Evolutionary conservation across 495 filamentous ascomycete genomes (phyloP), one percentile per base, ranked within the genome.

Genomic region (Cryomyces antarcticus): DNA sequence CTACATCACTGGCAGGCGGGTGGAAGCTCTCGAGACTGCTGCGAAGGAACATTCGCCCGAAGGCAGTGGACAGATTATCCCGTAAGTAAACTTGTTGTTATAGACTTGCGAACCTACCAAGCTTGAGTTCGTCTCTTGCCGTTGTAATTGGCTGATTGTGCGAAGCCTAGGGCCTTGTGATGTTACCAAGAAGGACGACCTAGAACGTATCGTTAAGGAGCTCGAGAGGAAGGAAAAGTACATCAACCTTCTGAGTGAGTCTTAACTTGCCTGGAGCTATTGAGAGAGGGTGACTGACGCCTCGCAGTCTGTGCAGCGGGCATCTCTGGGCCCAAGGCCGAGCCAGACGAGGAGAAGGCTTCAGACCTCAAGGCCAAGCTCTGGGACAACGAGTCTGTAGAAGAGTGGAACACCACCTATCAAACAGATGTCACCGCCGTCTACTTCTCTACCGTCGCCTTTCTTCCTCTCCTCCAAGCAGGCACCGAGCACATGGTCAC

Each of bases 371-470:
- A 63, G 47, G 48, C 52, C 31, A 56, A 54, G 37, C 53, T 65
- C 3, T 65, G 62, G 62, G 52, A 59, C 24, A 58, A 61, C 40
- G 62, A 65, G 47, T 46, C 40, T 6, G 49, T 57, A 37, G 61
- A 63, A 40, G 47, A 48, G 7, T 65, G 62, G 62, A 53, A 51
- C 39, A 43, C 59, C 27, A 59, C 56, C 12, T 61, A 56, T 51
- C 58, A 56, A 35, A 61, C 57, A 3, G 53, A 63, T 42, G 61
- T 65, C 30, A 57, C 61, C 7, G 38, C 52, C 13, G 61, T 65
- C 5, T 65, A 65, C 47, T 65, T 65, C 49, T 60, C 59, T 3
- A 62, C 61, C 11, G 59, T 65, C 2, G 61, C 59, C 7, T 59
- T 63, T 31, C 51, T 65, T 12, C 61, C 62, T 4, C 51, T 65